Conservation (phyloP, 2,329 filamentous ascomycete genomes). For the Dactylellina leptospora region DNA sequence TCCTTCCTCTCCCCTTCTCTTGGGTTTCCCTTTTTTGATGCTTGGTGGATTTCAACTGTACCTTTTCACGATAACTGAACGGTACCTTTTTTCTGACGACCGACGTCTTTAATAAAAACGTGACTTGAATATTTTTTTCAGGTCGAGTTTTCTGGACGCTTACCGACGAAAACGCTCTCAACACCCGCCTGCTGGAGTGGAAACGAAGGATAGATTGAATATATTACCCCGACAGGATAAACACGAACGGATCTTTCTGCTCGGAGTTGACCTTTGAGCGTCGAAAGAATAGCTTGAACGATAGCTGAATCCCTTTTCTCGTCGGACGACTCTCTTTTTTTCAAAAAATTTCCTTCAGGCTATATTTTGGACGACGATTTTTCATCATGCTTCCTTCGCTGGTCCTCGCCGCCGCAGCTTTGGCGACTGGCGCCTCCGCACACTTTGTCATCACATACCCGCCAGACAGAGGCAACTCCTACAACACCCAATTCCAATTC, state of each 20-base stretch:
- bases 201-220: constrained; percentile 14
- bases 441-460: constrained; percentile 69
- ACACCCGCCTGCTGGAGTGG: constrained; percentile 49
- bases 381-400: constrained; percentile 47
- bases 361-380: too few relatives aligned
- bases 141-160: background rate
- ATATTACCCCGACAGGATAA: too few relatives aligned
- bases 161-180: constrained; percentile 1
- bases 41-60: constrained; percentile 44
- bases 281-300: background rate
- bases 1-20: constrained; percentile 9
- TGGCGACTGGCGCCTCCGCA: constrained; percentile 61
- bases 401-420: constrained; percentile 17
- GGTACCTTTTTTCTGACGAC: constrained; percentile 18
- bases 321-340: too few relatives aligned
- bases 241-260: background rate
- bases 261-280: constrained; percentile 50
- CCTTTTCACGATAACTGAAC: background rate
- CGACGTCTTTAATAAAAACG: constrained; percentile 33
- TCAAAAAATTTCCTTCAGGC: too few relatives aligned
- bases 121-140: constrained; percentile 27
- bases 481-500: constrained; percentile 59
- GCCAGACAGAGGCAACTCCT: constrained; percentile 64
- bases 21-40: constrained; percentile 18
- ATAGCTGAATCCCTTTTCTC: constrained; percentile 1